Base-by-base conservation (phyloP, 106 monocot species). In the Xerophyta viscosa region DNA sequence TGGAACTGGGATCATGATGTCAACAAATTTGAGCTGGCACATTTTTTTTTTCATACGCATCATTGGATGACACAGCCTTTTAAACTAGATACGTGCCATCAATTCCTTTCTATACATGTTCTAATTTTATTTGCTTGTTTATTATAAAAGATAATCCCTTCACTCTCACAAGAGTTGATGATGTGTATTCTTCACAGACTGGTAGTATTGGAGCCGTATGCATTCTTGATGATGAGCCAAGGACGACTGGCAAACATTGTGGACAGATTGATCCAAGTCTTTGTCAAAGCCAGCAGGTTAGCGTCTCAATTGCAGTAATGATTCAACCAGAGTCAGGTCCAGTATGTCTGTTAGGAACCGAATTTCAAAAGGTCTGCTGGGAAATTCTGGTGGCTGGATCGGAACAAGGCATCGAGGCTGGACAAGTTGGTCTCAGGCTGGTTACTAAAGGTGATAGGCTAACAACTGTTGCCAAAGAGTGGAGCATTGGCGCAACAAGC, bases 321-420 rank as follows among this genome's bases (percentile, higher is more conserved):
- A 73, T 96, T 56, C 96, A 89, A 50, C 96, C 96, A 41, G 96
- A 85, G 25, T 96, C 96, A 33, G 96, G 96, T 14, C 96, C 88
- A 50, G 85, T 89, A 33, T 96, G 89, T 65, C 89, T 96, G 46
- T 58, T 96, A 33, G 96, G 96, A 62, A 89, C 88, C 41, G 89
- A 96, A 61, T 96, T 79, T 67, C 64, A 96, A 65, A 78, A 84
- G 63, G 59, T 82, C 9, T 96, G 96, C 56, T 96, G 84, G 89
- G 96, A 89, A 75, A 85, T 96, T 31, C 56, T 96, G 2, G 82
- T 96, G 8, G 96, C 96, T 52, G 96, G 96, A 67, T 84, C 89
- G 13, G 96, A 96, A 37, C 96, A 96, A 65, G 96, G 96, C n/a
- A 81, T 96, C 60, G 96, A 96, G 61, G 85, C 96, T 70, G 96